Conservation (phyloP, 2,329 filamentous ascomycete species). For the Fusarium haematococcum region DNA sequence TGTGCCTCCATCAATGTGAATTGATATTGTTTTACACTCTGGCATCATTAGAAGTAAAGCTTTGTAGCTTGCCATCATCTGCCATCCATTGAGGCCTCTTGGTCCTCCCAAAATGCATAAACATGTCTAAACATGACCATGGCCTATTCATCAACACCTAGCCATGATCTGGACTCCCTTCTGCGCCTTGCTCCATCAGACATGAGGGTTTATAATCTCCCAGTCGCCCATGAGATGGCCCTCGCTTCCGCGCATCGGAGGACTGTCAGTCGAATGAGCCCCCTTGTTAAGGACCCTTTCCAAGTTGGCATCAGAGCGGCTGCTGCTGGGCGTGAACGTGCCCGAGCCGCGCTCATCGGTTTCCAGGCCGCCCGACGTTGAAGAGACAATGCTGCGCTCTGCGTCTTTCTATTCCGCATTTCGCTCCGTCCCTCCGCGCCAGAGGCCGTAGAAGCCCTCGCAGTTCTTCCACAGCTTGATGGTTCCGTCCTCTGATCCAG, state of each 20-base stretch:
- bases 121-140: conserved; percentile 29
- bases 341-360: conserved; percentile 6
- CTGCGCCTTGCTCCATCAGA: not conserved
- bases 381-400: conserved; percentile 39
- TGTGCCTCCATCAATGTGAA: not conserved
- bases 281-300: not conserved
- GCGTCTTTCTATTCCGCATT: conserved; percentile 52
- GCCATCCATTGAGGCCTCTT: conserved; percentile 25
- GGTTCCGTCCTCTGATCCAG: conserved; percentile 95
- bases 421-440: conserved; percentile 63
- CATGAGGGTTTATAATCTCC: not conserved
- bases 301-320: conserved; percentile 24
- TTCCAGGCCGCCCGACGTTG: conserved; percentile 28
- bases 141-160: not conserved
- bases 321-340: conserved; percentile 20
- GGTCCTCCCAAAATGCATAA: conserved; percentile 19
- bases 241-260: conserved; percentile 7
- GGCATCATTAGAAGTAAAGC: conserved; percentile 27
- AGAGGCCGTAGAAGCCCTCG: conserved; percentile 73
- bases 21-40: conserved; percentile 22
- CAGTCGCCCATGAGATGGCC: not conserved
- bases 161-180: not conserved
- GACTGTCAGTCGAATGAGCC: conserved; percentile 1
- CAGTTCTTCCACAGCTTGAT: conserved; percentile 91
- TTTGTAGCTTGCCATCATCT: conserved; percentile 12